Evolutionary conservation across 1,139 yeast species (phyloP), one percentile per base, ranked within the genome.

Genomic region (Meyerozyma carpophila): DNA sequence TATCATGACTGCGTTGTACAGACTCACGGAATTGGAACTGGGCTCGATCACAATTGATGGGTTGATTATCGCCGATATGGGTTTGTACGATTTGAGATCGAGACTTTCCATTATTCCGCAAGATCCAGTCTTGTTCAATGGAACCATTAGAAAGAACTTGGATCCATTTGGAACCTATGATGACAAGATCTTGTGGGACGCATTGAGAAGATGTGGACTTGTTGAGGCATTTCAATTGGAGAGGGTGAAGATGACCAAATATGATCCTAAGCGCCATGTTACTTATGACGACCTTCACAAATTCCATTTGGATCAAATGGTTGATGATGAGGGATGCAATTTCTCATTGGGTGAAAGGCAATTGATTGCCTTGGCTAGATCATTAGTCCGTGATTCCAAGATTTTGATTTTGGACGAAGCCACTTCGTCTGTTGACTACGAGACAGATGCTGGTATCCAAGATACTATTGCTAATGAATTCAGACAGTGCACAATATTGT

Each of bases 261-360:
- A 24, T 10, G 40, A 37, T 16, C 40, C 28, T 6, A 45, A 45
- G n/a, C 52, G 50, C 25, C 49, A 50, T 9, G 47, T 53, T 11
- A 54, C 50, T 24, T 54, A 56, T 38, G 66, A 61, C 32, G 55
- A 57, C 16, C 53, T 68, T 49, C 81, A 80, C 54, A 83, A 83
- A 58, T 86, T 84, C 65, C 85, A 81, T 55, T 65, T 86, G 54
- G 84, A 83, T 51, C 77, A 79, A 51, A 52, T 61, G 27, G 90
- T 85, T 24, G 87, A 82, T 46, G 89, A 82, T 51, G 91, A 84
- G 28, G 95, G 95, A 32, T 50, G 73, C 16, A 86, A 86, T 57
- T 84, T 82, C 58, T 84, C 91, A 4, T 69, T 84, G 26, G 95
- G 95, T 40, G 93, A 86, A 60, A 75, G 87, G 43, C 95, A 86